These are phyloP conservation scores for Citrus glauca DNA, from an alignment of 345 rosid genomes.

Conservation along the genomic window DNA sequence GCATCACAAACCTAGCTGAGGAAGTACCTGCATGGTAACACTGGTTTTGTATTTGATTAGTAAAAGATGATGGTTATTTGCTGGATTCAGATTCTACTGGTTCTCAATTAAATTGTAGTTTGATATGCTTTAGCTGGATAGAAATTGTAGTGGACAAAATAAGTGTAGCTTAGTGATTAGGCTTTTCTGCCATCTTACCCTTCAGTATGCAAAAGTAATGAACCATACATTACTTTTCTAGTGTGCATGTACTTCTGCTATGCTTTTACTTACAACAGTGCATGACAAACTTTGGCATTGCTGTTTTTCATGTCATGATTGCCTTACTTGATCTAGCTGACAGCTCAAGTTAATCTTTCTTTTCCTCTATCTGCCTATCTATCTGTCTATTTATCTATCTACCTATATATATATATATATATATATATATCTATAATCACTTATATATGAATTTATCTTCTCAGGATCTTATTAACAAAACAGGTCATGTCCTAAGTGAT, in stretches of 20 bases:
- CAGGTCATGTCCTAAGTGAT: conserved; percentile 52
- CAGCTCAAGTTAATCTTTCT: not conserved
- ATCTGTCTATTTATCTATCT: too few relatives aligned
- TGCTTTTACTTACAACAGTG: not conserved
- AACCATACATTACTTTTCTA: not conserved
- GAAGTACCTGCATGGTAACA: not conserved
- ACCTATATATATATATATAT: too few relatives aligned
- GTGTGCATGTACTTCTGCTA: too few relatives aligned
- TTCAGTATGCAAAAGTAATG: not conserved
- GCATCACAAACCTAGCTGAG: not conserved
- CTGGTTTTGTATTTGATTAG: not conserved
- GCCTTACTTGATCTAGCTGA: not conserved
- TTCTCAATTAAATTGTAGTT: not conserved
- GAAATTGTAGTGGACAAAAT: not conserved
- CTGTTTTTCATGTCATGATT: not conserved
- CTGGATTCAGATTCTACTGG: not conserved
- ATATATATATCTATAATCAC: not conserved
- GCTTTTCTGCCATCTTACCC: not conserved
- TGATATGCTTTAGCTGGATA: not conserved
- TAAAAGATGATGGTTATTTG: not conserved
- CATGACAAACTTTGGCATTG: not conserved
- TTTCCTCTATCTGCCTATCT: too few relatives aligned
- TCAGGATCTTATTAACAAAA: conserved; percentile 51
- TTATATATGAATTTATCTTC: not conserved
- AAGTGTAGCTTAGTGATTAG: not conserved